phyloP scores from a whole-genome alignment of 2,329 filamentous ascomycete genomes.

The Hypoxylon sp. region DNA sequence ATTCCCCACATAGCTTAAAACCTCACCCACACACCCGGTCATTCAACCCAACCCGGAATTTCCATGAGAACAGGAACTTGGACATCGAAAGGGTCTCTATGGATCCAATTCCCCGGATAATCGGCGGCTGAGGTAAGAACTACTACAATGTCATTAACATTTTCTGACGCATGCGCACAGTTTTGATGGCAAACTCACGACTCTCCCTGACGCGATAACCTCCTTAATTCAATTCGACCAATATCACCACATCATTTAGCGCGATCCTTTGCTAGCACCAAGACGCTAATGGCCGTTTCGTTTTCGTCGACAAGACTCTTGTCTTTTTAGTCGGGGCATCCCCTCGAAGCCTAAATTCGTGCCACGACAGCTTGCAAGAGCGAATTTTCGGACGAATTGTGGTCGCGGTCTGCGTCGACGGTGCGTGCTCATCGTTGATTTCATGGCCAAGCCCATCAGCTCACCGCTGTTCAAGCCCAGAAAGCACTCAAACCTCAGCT shows the following conservation, averaged over 20 bases:
- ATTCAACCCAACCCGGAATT: too few species aligned
- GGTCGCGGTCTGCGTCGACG: not conserved
- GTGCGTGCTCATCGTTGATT: too few species aligned
- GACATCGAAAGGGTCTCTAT: too few species aligned
- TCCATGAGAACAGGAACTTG: too few species aligned
- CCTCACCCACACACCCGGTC: too few species aligned
- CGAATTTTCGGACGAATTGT: not conserved
- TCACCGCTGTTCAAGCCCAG: not conserved
- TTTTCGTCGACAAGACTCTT: not conserved
- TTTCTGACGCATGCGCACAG: too few species aligned
- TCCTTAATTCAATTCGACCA: constrained; percentile 31
- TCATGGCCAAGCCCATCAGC: constrained; percentile 2
- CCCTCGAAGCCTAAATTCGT: not conserved
- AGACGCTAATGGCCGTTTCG: not conserved
- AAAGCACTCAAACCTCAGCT: not conserved
- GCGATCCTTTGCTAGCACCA: not conserved
- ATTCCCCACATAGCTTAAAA: too few species aligned
- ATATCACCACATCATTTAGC: not conserved
- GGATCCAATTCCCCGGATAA: too few species aligned
- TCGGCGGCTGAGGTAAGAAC: constrained; percentile 43
- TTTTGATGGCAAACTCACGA: constrained; percentile 44
- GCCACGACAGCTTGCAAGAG: not conserved
- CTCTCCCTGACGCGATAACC: constrained; percentile 46
- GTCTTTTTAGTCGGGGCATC: not conserved
- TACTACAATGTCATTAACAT: too few species aligned